Conservation (phyloP, 2,329 filamentous ascomycete species). For the Meredithiella fracta region DNA sequence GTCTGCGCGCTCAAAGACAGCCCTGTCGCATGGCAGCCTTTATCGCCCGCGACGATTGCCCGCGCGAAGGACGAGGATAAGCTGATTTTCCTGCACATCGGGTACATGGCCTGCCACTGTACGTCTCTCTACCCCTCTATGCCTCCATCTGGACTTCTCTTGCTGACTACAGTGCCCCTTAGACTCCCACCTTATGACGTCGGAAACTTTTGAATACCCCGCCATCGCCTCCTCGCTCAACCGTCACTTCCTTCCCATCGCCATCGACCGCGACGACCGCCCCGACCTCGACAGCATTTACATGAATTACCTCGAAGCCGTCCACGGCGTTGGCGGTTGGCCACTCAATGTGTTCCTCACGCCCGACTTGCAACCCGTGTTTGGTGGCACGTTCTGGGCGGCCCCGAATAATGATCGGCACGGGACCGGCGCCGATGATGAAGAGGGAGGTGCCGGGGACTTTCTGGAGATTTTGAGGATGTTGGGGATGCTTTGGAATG, state of each 20-base stretch:
- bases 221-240: constrained; percentile 73
- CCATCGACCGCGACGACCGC: constrained; percentile 84
- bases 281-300: constrained; percentile 92
- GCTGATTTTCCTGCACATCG: constrained; percentile 83
- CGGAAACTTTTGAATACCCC: constrained; percentile 74
- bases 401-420: constrained; percentile 39
- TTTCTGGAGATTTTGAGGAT: constrained; percentile 75
- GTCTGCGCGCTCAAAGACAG: constrained; percentile 63
- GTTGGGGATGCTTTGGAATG: constrained; percentile 57
- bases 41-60: constrained; percentile 59
- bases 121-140: constrained; percentile 23
- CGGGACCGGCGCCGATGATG: constrained; percentile 23
- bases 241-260: constrained; percentile 72
- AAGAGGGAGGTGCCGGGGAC: constrained; percentile 42
- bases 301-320: constrained; percentile 95
- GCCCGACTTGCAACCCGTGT: constrained; percentile 80
- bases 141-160: neutral
- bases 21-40: constrained; percentile 80
- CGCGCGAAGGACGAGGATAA: constrained; percentile 70
- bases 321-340: constrained; percentile 81
- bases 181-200: constrained; percentile 83
- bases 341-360: constrained; percentile 94
- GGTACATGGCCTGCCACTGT: constrained; percentile 94
- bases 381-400: constrained; percentile 93
- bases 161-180: neutral